These are phyloP conservation scores for Parathielavia appendiculata DNA, from an alignment of 495 filamentous ascomycete species.

Conservation along the genomic window DNA sequence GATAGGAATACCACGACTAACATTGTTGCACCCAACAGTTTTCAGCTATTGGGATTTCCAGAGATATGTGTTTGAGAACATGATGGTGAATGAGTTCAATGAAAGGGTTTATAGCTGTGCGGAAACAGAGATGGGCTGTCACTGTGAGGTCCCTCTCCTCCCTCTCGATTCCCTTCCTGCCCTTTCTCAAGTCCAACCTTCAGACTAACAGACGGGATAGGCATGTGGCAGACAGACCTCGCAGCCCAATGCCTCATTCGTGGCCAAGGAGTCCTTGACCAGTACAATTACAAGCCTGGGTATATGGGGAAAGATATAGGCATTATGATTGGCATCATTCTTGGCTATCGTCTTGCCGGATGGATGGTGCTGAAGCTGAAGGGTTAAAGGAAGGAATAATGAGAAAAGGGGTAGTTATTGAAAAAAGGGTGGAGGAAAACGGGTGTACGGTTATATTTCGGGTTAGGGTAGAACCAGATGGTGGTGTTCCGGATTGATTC, in stretches of 20 bases:
- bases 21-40: no score
- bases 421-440: no score
- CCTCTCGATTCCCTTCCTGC: background rate
- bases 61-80: constrained; percentile 78
- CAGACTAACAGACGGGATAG: constrained; percentile 13
- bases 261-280: constrained; percentile 60
- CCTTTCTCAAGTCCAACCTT: background rate
- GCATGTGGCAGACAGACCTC: constrained; percentile 60
- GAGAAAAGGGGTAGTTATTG: background rate
- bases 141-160: constrained; percentile 39
- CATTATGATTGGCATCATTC: constrained; percentile 67
- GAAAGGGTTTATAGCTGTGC: constrained; percentile 57
- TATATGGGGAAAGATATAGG: constrained; percentile 65
- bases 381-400: constrained; percentile 13
- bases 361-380: constrained; percentile 39
- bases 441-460: background rate
- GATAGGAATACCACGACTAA: no score
- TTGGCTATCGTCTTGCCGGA: constrained; percentile 61
- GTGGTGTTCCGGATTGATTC: no score
- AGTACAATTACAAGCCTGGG: constrained; percentile 61
- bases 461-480: background rate
- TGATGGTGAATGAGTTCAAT: constrained; percentile 84
- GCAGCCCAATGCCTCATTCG: constrained; percentile 60
- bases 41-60: constrained; percentile 84
- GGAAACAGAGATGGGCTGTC: constrained; percentile 35